phyloP scores from a whole-genome alignment of 225 moss, liverwort and hornwort species.

The Thuidium tamariscinum region DNA sequence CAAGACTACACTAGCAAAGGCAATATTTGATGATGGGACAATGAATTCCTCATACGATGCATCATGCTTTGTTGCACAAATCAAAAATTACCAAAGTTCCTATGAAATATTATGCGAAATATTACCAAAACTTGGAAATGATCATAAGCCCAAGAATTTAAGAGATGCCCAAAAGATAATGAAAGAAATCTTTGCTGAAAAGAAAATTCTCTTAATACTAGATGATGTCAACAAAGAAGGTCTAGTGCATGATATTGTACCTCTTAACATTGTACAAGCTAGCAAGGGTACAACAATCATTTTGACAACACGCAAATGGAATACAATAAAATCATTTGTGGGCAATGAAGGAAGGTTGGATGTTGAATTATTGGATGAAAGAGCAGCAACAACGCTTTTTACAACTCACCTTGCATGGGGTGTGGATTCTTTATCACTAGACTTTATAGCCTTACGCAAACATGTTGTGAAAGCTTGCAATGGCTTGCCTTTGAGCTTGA shows the following conservation, averaged over 20 bases:
- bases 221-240: background rate
- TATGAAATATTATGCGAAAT: background rate
- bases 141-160: accelerated
- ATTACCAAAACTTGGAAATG: background rate
- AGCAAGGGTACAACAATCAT: background rate
- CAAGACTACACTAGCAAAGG: background rate
- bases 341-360: background rate
- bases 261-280: background rate
- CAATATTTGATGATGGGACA: accelerated
- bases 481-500: background rate
- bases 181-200: accelerated
- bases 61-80: background rate
- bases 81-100: background rate
- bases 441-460: background rate
- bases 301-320: background rate
- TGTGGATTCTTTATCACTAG: background rate
- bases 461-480: background rate
- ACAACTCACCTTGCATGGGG: background rate
- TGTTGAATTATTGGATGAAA: background rate
- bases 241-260: background rate
- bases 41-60: background rate
- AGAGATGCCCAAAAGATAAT: background rate
- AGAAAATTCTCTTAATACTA: background rate
- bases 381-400: background rate
- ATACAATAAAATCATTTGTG: background rate